Percentiles rank a stretch among this genome's conserved stretches.
phyloP scores from a whole-genome alignment of 106 monocot genomes.

The Dendrobium catenatum region DNA sequence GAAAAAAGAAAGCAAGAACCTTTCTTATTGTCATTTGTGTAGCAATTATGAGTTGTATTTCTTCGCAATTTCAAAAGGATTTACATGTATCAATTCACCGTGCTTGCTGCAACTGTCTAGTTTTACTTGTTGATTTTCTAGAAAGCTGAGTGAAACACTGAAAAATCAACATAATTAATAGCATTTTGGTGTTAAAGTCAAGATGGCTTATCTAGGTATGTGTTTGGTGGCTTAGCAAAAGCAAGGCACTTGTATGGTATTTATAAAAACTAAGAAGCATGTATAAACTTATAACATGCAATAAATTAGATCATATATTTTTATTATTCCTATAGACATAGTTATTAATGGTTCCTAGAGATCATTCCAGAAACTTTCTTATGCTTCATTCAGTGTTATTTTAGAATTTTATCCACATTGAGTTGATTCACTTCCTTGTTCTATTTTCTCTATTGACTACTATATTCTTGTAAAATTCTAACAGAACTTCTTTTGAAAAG shows the following conservation, averaged over 20 bases:
- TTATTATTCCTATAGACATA: neutral
- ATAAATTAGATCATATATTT: neutral
- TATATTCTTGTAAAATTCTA: no score
- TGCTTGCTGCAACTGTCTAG: neutral
- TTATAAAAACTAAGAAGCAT: neutral
- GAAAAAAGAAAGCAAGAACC: neutral
- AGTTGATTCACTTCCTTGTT: no score
- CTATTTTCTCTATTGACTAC: no score
- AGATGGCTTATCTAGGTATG: neutral
- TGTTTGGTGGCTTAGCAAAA: neutral
- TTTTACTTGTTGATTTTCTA: neutral
- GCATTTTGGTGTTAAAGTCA: neutral
- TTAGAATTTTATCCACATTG: no score
- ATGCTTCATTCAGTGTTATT: no score
- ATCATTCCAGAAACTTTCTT: no score
- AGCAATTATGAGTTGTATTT: neutral
- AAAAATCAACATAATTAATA: neutral
- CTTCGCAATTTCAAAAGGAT: neutral
- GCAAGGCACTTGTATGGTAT: neutral
- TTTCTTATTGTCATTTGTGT: neutral
- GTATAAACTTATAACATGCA: neutral
- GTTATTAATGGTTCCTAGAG: no score
- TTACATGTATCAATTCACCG: neutral
- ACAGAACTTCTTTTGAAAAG: no score
- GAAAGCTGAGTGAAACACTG: neutral